A percentile compares a stretch with the other conserved stretches of the same genome.
Evolutionary conservation across 1,139 yeast species (phyloP).

Genomic region (Dujonia santamariae): DNA sequence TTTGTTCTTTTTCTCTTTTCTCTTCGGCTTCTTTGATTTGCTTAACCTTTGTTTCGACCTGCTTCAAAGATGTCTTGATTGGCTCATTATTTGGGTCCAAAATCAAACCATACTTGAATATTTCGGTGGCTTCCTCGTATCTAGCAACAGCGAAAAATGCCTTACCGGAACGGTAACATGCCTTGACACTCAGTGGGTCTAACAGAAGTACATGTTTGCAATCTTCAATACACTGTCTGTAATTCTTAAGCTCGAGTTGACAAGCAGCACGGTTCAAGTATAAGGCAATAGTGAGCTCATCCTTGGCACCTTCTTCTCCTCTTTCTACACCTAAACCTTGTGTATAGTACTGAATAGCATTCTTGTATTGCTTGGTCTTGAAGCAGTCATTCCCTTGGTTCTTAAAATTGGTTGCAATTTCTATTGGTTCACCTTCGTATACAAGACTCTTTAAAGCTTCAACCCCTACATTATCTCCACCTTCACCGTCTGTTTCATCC

Average conservation of each 20-base stretch:
- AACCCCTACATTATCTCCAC: conserved; percentile 68
- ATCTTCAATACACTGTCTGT: conserved; percentile 82
- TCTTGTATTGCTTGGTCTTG: conserved; percentile 63
- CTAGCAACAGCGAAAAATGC: conserved; percentile 71
- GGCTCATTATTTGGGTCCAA: conserved; percentile 60
- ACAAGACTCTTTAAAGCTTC: conserved; percentile 92
- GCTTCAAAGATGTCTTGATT: conserved; percentile 39
- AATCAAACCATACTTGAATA: conserved; percentile 61
- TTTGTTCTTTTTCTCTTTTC: conserved; percentile 31
- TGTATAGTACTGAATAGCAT: conserved; percentile 76
- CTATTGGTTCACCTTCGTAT: conserved; percentile 94
- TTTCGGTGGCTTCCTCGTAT: conserved; percentile 68
- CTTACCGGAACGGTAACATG: conserved; percentile 78
- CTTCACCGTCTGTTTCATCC: conserved; percentile 74
- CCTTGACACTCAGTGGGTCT: conserved; percentile 75
- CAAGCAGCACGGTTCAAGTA: conserved; percentile 88
- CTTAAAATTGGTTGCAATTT: conserved; percentile 84
- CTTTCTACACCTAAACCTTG: conserved; percentile 76
- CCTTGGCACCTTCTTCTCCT: conserved; percentile 37
- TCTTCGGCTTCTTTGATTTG: conserved; percentile 29
- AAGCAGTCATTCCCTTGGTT: conserved; percentile 90
- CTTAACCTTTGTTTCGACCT: conserved; percentile 38
- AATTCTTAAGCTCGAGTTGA: conserved; percentile 80
- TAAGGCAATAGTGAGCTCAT: conserved; percentile 45
- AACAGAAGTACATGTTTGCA: conserved; percentile 67